These are phyloP conservation scores for Galerina sulciceps DNA, from an alignment of 768 basidiomycete genomes.

Conservation along the genomic window DNA sequence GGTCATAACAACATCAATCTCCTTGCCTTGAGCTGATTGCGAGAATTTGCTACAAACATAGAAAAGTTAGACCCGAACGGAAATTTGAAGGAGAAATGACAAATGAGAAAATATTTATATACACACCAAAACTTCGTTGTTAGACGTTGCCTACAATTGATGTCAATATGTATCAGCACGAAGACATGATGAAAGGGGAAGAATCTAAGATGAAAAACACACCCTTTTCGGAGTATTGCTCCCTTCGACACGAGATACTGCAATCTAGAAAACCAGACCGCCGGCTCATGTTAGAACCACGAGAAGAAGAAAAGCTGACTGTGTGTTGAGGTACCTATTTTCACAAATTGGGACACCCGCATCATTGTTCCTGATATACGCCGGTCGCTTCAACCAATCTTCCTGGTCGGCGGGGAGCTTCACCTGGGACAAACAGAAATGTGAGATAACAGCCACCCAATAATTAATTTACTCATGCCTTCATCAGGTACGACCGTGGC, in stretches of 20 bases:
- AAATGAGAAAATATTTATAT: slow-evolving; percentile 8
- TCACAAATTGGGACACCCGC: slow-evolving; percentile 82
- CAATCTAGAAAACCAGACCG: slow-evolving; percentile 51
- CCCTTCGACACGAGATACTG: slow-evolving; percentile 90
- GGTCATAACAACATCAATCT: not conserved
- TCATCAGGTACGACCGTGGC: slow-evolving; percentile 87
- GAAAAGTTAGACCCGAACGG: slow-evolving; percentile 10
- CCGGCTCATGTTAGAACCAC: slow-evolving; percentile 26
- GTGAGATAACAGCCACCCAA: slow-evolving; percentile 5
- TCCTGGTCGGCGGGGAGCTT: slow-evolving; percentile 88
- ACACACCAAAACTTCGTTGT: slow-evolving; percentile 83
- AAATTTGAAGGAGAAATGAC: slow-evolving; percentile 8
- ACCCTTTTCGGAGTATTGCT: slow-evolving; percentile 84
- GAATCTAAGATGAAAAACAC: slow-evolving; percentile 4
- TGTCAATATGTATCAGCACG: slow-evolving; percentile 22
- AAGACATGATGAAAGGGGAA: slow-evolving; percentile 14
- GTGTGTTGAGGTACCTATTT: slow-evolving; percentile 61
- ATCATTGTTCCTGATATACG: slow-evolving; percentile 79
- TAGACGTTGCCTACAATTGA: slow-evolving; percentile 68
- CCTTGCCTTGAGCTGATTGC: slow-evolving; percentile 56
- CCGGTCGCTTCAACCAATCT: slow-evolving; percentile 84
- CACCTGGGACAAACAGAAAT: slow-evolving; percentile 50
- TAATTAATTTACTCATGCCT: slow-evolving; percentile 45
- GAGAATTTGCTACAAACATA: slow-evolving; percentile 66
- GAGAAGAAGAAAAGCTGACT: slow-evolving; percentile 17